A percentile compares a stretch with the other conserved stretches of the same genome.
These are phyloP conservation scores for Fusarium siculi DNA, from an alignment of 2,329 filamentous ascomycete species.

Conservation along the genomic window DNA sequence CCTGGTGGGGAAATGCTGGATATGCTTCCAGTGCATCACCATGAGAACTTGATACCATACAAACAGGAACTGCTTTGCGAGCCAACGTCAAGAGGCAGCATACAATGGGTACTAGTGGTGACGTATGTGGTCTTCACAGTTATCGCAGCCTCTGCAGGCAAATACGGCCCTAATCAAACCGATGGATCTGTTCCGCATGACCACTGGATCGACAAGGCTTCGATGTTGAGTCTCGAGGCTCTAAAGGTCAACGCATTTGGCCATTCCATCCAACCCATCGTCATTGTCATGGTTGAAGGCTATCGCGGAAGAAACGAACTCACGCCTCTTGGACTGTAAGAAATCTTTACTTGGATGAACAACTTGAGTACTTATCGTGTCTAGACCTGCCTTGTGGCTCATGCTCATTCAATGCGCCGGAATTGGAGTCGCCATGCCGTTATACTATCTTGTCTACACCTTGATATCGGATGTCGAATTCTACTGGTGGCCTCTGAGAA, in stretches of 20 bases:
- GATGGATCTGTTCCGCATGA: rapidly evolving
- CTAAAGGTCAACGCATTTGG: rapidly evolving
- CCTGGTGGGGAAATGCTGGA: not conserved
- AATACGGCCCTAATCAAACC: rapidly evolving
- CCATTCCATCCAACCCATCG: not conserved
- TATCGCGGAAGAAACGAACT: not conserved
- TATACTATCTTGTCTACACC: not conserved
- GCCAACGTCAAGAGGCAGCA: not conserved
- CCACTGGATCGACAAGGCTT: not conserved
- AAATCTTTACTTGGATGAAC: not conserved
- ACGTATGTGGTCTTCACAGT: not conserved
- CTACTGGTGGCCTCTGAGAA: not conserved
- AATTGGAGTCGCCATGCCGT: not conserved
- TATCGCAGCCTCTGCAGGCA: not conserved
- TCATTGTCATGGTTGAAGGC: not conserved
- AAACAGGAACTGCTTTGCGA: not conserved
- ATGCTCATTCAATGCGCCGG: not conserved
- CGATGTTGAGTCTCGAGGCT: not conserved
- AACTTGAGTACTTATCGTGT: not conserved
- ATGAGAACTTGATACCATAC: not conserved
- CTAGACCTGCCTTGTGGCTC: not conserved
- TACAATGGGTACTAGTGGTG: not conserved
- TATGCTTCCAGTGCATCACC: not conserved
- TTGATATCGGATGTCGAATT: not conserved
- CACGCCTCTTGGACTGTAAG: not conserved